Percentiles rank a stretch among this genome's conserved stretches.
phyloP scores from a whole-genome alignment of 1,284 basidiomycete species.

The Leccinum pachyderme region DNA sequence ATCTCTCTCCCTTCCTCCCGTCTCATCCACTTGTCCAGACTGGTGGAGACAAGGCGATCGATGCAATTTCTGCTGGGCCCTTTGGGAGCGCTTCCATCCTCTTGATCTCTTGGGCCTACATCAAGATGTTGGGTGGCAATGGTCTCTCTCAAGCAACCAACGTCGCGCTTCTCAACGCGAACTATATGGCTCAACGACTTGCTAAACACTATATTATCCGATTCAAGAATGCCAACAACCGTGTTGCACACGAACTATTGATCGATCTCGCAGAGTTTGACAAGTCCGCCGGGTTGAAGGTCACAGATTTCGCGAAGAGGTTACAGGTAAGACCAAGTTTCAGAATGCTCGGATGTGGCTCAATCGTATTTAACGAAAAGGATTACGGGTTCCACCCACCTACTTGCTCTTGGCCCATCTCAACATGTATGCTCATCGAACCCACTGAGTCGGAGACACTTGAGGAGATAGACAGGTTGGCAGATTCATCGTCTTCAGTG shows the following conservation, averaged over 20 bases:
- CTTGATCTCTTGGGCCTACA: conserved; percentile 97
- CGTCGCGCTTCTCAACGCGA: conserved; percentile 89
- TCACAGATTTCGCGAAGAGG: conserved; percentile 95
- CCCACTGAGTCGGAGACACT: conserved; percentile 93
- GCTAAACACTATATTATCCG: conserved; percentile 84
- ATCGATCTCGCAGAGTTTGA: conserved; percentile 97
- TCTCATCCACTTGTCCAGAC: conserved; percentile 80
- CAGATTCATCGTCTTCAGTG: background rate
- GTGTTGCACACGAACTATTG: conserved; percentile 93
- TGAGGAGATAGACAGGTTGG: conserved; percentile 82
- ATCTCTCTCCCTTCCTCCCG: conserved; percentile 93
- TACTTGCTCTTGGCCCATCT: conserved; percentile 92
- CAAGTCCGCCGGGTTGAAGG: conserved; percentile 83
- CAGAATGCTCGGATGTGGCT: background rate
- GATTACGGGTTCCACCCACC: conserved; percentile 91
- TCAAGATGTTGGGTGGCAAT: conserved; percentile 94
- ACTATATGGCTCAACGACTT: conserved; percentile 93
- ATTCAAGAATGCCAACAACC: conserved; percentile 87
- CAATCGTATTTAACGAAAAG: conserved; percentile 32
- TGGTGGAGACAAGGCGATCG: conserved; percentile 73
- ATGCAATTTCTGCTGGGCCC: conserved; percentile 89
- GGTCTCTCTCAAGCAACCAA: conserved; percentile 87
- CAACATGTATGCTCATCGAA: conserved; percentile 93
- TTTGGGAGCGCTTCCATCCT: conserved; percentile 95
- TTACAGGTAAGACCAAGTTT: conserved; percentile 59